phyloP scores from a whole-genome alignment of 2,329 filamentous ascomycete species.

The Fusarium xyrophilum region DNA sequence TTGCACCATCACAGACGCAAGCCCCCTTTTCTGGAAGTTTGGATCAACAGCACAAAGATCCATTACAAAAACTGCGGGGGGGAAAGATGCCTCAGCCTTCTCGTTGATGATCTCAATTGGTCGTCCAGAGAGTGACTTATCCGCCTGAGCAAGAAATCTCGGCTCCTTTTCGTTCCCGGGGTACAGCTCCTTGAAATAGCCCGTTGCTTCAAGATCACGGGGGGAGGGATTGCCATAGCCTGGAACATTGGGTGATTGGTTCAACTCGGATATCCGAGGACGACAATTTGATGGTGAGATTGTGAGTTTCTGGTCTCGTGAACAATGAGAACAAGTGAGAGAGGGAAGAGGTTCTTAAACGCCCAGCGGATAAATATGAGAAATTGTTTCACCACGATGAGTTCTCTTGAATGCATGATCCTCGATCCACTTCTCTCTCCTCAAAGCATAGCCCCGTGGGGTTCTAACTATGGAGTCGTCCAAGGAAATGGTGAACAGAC shows the following conservation, averaged over 20 bases:
- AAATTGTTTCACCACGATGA: background rate
- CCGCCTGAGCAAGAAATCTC: constrained; percentile 55
- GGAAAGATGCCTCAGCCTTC: constrained; percentile 47
- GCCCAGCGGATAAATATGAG: background rate
- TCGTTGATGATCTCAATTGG: constrained; percentile 52
- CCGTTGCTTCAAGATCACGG: constrained; percentile 40
- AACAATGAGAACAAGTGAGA: background rate
- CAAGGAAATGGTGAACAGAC: background rate
- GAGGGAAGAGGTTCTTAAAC: fast-evolving
- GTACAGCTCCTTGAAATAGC: constrained; percentile 49
- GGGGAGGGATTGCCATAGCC: constrained; percentile 55
- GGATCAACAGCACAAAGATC: constrained; percentile 62
- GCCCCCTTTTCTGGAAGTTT: constrained; percentile 57
- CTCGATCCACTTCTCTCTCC: constrained; percentile 24
- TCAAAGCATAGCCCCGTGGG: background rate
- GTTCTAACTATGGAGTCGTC: background rate
- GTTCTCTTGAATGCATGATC: constrained; percentile 16
- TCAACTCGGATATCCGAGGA: constrained; percentile 36
- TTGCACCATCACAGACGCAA: constrained; percentile 53
- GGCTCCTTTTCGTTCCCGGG: constrained; percentile 54
- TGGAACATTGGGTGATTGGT: constrained; percentile 48
- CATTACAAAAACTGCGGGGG: constrained; percentile 58
- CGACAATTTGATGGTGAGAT: background rate
- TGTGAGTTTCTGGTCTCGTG: fast-evolving
- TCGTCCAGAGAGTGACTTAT: constrained; percentile 52